Conservation (phyloP, 208 protist species). For the Leishmania braziliensis region DNA sequence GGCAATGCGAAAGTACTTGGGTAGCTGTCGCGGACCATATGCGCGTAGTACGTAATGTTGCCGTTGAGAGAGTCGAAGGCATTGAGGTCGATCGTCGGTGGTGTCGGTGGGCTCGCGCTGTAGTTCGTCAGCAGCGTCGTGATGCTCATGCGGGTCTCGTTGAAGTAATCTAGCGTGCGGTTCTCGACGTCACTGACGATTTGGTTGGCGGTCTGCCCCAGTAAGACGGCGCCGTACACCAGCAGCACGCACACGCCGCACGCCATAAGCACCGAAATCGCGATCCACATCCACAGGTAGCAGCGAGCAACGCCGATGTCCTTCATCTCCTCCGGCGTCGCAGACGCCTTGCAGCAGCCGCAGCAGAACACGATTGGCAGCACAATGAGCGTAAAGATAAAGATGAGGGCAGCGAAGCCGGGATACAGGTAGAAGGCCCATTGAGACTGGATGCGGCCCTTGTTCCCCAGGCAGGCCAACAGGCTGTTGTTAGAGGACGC, state of each 20-base stretch:
- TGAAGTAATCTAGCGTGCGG: conserved; percentile 53
- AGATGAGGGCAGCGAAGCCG: conserved; percentile 49
- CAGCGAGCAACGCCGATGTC: conserved; percentile 39
- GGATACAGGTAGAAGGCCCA: conserved; percentile 67
- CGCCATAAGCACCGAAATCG: conserved; percentile 50
- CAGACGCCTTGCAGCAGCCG: conserved; percentile 46
- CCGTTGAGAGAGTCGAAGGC: conserved; percentile 45
- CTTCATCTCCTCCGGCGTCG: conserved; percentile 27
- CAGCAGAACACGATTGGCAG: conserved; percentile 66
- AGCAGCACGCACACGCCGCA: conserved; percentile 61
- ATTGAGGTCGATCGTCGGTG: conserved; percentile 32
- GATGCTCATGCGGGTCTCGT: conserved; percentile 37
- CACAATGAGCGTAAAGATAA: conserved; percentile 53
- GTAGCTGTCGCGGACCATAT: conserved; percentile 41
- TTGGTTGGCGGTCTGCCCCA: conserved; percentile 32
- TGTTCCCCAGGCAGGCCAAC: conserved; percentile 53
- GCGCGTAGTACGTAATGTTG: conserved; percentile 33
- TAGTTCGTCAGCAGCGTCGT: conserved; percentile 40
- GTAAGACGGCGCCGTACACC: conserved; percentile 51
- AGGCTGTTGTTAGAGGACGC: conserved; percentile 59
- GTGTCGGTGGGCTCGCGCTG: conserved; percentile 27
- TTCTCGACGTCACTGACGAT: conserved; percentile 38
- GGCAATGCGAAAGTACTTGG: conserved; percentile 65
- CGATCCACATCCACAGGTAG: conserved; percentile 75
- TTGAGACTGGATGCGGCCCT: conserved; percentile 48